phyloP scores from a whole-genome alignment of 2,329 filamentous ascomycete genomes.

The Byssoonygena ceratinophila region DNA sequence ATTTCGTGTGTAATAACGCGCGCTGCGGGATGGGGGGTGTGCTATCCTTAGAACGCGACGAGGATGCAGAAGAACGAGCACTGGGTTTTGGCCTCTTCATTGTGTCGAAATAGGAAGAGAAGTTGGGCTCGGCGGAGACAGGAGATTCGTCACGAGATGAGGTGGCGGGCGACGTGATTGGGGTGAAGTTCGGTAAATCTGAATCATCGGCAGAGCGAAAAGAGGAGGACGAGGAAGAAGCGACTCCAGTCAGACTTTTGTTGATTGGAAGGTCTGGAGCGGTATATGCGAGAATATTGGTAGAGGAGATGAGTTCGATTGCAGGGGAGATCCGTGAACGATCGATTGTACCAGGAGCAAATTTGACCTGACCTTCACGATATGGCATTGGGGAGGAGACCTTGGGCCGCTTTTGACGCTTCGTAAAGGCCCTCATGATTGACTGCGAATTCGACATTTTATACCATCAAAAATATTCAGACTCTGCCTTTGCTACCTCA shows the following conservation, averaged over 20 bases:
- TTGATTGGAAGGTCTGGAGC: slow-evolving; percentile 61
- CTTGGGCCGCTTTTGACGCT: slow-evolving; percentile 39
- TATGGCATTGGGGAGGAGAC: slow-evolving; percentile 37
- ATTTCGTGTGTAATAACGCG: slow-evolving; percentile 74
- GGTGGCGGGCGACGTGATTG: slow-evolving; percentile 37
- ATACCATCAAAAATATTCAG: neutral
- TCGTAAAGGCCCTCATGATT: slow-evolving; percentile 38
- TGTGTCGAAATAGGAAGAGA: slow-evolving; percentile 39
- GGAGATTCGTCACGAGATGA: slow-evolving; percentile 34
- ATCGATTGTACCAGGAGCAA: slow-evolving; percentile 37
- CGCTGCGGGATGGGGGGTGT: slow-evolving; percentile 63
- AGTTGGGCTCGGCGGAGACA: slow-evolving; percentile 46
- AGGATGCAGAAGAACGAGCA: slow-evolving; percentile 31
- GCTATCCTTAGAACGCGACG: slow-evolving; percentile 36
- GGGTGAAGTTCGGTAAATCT: slow-evolving; percentile 31
- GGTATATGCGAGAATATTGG: slow-evolving; percentile 92
- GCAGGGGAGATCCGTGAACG: slow-evolving; percentile 64
- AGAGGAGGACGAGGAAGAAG: slow-evolving; percentile 44
- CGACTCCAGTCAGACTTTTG: slow-evolving; percentile 34
- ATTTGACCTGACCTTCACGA: slow-evolving; percentile 37
- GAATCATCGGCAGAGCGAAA: slow-evolving; percentile 55
- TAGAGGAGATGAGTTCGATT: slow-evolving; percentile 79
- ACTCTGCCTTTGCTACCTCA: too few relatives aligned
- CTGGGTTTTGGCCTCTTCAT: slow-evolving; percentile 4
- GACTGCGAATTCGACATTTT: slow-evolving; percentile 31